A percentile compares a stretch with the other conserved stretches of the same genome.
These are phyloP conservation scores for Cystobasidiaceae sp. DNA, from an alignment of 1,284 basidiomycete species.

Conservation along the genomic window DNA sequence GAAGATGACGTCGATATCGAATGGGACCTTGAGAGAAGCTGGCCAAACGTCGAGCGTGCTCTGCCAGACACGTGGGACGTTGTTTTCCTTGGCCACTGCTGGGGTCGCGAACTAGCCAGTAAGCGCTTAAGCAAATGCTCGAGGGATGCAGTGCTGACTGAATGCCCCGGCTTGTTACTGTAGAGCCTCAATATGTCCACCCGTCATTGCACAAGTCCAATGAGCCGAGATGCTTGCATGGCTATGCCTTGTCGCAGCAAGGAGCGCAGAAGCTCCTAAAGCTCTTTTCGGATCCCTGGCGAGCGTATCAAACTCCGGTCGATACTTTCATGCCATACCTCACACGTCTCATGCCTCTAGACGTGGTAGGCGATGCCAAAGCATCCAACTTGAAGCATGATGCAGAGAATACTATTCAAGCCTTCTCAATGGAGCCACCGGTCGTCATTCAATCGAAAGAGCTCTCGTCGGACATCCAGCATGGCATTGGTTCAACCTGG, in stretches of 20 bases:
- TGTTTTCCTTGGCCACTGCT: conserved; percentile 60
- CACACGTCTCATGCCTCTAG: conserved; percentile 44
- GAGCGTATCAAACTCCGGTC: conserved; percentile 44
- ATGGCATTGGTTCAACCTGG: conserved; percentile 43
- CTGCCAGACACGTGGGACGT: conserved; percentile 65
- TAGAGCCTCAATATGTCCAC: conserved; percentile 67
- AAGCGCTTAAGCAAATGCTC: neutral
- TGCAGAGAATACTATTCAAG: conserved; percentile 32
- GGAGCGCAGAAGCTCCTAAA: conserved; percentile 38
- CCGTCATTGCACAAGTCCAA: conserved; percentile 59
- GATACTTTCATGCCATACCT: conserved; percentile 61
- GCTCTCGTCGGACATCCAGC: conserved; percentile 44
- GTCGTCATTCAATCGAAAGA: conserved; percentile 46
- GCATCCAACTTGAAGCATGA: conserved; percentile 7
- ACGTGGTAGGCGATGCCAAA: neutral
- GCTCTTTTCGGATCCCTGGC: conserved; percentile 43
- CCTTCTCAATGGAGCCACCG: conserved; percentile 46
- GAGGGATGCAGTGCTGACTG: conserved; percentile 36
- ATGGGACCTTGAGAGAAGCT: conserved; percentile 55
- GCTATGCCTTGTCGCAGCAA: conserved; percentile 41
- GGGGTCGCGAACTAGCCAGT: conserved; percentile 41
- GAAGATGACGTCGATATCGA: conserved; percentile 79
- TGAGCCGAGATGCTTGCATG: conserved; percentile 43
- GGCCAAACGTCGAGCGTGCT: conserved; percentile 55
- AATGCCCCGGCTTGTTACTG: conserved; percentile 55